Evolutionary conservation across 2,329 filamentous ascomycete species (phyloP), one percentile per base, ranked within the genome.

Genomic region (Neofusicoccum sp.): DNA sequence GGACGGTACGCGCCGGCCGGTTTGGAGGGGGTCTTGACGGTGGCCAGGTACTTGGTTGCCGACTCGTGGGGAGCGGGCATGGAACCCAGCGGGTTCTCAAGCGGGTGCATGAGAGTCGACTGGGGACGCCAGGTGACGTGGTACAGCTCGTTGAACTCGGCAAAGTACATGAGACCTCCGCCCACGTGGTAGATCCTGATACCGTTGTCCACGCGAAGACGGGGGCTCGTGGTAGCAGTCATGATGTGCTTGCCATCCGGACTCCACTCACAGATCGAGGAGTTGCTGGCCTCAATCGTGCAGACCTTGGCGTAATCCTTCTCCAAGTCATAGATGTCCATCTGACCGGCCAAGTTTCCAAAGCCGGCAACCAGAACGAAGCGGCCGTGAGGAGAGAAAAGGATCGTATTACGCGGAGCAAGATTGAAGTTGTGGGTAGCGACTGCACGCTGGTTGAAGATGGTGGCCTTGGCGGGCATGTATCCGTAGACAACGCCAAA

Each of bases 381-480:
- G 20, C 93, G 89, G 58, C 93, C 93, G 64, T 91, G 92, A 14
- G 95, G 93, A 11, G 93, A 98, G 79, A 97, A 99, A 56, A 88
- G 83, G 71, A 98, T 95, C 56, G 93, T 98, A 79, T 99, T 99
- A 70, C 95, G 89, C 11, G 95, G 95, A 3, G 82, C 89, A 58
- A 97, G 83, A 56, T 91, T 86, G 78, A 99, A 97, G 62, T 84
- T 90, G 77, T 97, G 91, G 61, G 89, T 89, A 20, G 89, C 82
- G 62, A 92, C 84, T 64, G 90, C 95, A 65, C 91, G 88, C 69
- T 89, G 86, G 76, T 97, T 97, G 85, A 98, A 99, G 67, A 99
- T 95, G 67, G 93, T 97, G 3, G 93, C 95, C 83, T 98, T 98
- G 60, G 95, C 91, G n/a, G 95, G 95, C 92, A 97, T 98, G 77